Conservation (phyloP, 768 basidiomycete species). For the Suillus subluteus region DNA sequence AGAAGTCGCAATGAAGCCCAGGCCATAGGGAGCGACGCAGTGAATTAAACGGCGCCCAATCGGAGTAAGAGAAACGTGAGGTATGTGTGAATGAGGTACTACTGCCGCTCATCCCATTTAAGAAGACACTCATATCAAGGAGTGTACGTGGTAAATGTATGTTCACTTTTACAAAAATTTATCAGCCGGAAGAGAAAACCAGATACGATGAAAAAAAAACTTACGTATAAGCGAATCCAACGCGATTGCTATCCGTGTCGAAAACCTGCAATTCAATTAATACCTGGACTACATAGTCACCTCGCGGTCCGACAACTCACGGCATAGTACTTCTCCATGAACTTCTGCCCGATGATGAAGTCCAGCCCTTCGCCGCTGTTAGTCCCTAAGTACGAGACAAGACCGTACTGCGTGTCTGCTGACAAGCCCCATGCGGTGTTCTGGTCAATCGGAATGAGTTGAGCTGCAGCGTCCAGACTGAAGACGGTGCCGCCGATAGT, state of each 20-base stretch:
- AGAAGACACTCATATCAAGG: conserved; percentile 12
- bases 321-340: conserved; percentile 13
- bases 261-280: conserved; percentile 19
- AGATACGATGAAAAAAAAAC: conserved; percentile 8
- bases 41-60: not conserved
- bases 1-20: not conserved
- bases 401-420: not conserved
- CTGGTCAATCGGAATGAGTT: conserved; percentile 11
- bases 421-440: conserved; percentile 10
- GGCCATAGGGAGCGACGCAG: not conserved
- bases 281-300: not conserved
- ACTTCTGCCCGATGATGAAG: conserved; percentile 11
- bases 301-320: not conserved
- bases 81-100: not conserved
- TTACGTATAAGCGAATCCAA: conserved; percentile 29
- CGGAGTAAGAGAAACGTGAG: not conserved
- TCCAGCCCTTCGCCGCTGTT: conserved; percentile 11
- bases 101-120: not conserved
- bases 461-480: conserved; percentile 9
- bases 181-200: not conserved
- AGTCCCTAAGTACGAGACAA: conserved; percentile 10
- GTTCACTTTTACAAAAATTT: conserved; percentile 16
- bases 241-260: conserved; percentile 21
- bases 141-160: conserved; percentile 23
- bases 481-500: conserved; percentile 11